A percentile compares a stretch with the other conserved stretches of the same genome.
These are phyloP conservation scores for Paraphaeosphaeria minitans DNA, from an alignment of 2,329 filamentous ascomycete species.

Conservation along the genomic window DNA sequence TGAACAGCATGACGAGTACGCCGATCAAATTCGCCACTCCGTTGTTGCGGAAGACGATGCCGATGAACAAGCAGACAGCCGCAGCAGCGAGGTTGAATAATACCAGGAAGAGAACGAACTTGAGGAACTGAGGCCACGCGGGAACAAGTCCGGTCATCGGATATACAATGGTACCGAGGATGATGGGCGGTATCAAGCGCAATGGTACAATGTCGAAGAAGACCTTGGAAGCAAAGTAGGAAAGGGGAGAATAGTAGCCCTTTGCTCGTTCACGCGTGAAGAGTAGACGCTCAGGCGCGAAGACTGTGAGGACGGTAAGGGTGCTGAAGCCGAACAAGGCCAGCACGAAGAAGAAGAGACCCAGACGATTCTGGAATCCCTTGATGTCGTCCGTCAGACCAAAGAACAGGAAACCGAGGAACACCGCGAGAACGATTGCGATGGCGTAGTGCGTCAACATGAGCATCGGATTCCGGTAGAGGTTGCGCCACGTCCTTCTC, in stretches of 20 bases:
- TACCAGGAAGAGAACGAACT: constrained; percentile 88
- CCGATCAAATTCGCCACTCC: constrained; percentile 93
- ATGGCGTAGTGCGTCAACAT: constrained; percentile 99
- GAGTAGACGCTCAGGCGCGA: constrained; percentile 85
- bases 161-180: constrained; percentile 95
- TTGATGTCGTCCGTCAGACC: constrained; percentile 94
- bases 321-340: constrained; percentile 97
- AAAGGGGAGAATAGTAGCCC: constrained; percentile 91
- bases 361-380: constrained; percentile 96
- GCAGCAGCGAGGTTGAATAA: constrained; percentile 96
- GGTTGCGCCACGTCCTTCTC: constrained; percentile 90
- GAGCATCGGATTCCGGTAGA: constrained; percentile 95
- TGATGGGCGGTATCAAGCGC: constrained; percentile 89
- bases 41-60: constrained; percentile 89
- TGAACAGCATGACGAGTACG: constrained; percentile 96
- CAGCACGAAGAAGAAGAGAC: constrained; percentile 96
- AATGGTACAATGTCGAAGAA: constrained; percentile 96
- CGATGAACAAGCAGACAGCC: constrained; percentile 92
- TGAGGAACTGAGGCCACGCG: constrained; percentile 81
- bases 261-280: constrained; percentile 95
- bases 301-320: constrained; percentile 89
- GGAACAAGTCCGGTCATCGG: constrained; percentile 95
- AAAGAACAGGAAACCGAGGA: constrained; percentile 95
- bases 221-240: constrained; percentile 95
- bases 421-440: constrained; percentile 89